Evolutionary conservation across 805 yeast genomes (phyloP).

Genomic region (Pichia kluyveri): DNA sequence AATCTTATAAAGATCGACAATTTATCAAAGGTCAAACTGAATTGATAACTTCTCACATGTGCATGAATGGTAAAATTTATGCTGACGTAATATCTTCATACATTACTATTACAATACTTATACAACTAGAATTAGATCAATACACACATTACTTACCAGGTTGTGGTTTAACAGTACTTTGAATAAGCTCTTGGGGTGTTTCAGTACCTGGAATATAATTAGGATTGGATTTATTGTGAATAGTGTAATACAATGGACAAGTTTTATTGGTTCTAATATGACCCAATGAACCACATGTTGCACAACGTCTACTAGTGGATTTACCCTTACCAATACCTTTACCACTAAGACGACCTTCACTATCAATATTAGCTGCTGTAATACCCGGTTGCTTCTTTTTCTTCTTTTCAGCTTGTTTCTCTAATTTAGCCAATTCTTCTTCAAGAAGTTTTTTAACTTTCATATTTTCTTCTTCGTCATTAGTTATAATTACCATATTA

Average conservation of each 20-base stretch:
- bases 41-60: too few relatives aligned
- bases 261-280: slow-evolving; percentile 87
- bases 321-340: slow-evolving; percentile 68
- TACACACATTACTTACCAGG: not conserved
- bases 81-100: too few relatives aligned
- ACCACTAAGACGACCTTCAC: slow-evolving; percentile 39
- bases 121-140: too few relatives aligned
- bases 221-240: slow-evolving; percentile 28
- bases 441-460: slow-evolving; percentile 69
- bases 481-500: slow-evolving; percentile 49
- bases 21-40: too few relatives aligned
- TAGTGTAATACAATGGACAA: slow-evolving; percentile 74
- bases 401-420: slow-evolving; percentile 57
- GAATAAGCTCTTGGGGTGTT: not conserved
- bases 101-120: not conserved
- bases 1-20: too few relatives aligned
- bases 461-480: slow-evolving; percentile 75
- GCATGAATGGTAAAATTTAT: too few relatives aligned
- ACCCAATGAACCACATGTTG: slow-evolving; percentile 91
- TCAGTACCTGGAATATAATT: slow-evolving; percentile 26
- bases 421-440: slow-evolving; percentile 74
- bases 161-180: not conserved
- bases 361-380: slow-evolving; percentile 26
- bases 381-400: slow-evolving; percentile 24
- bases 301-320: slow-evolving; percentile 73